Percentiles rank a stretch among this genome's conserved stretches.
Conservation (phyloP, 768 basidiomycete genomes). For the Boletus eberwhitei region DNA sequence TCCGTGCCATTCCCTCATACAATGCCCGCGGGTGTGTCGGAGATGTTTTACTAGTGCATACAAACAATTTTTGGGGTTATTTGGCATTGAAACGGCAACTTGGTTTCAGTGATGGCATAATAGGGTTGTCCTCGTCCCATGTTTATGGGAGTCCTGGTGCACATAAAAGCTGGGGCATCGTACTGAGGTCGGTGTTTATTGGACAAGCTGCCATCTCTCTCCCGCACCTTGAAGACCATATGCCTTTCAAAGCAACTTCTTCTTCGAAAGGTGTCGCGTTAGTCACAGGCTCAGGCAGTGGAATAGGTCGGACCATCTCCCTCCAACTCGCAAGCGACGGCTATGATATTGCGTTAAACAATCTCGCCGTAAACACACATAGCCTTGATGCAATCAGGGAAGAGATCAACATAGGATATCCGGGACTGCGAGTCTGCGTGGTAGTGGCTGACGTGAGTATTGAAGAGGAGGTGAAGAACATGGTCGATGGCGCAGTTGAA, state of each 20-base stretch:
- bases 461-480: constrained; percentile 31
- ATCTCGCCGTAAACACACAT: constrained; percentile 23
- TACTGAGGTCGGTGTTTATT: not conserved
- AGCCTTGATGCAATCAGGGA: constrained; percentile 13
- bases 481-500: constrained; percentile 26
- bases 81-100: no score
- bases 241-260: constrained; percentile 5
- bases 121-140: no score
- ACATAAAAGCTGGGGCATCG: not conserved
- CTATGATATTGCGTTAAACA: constrained; percentile 35
- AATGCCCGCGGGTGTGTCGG: no score
- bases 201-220: not conserved
- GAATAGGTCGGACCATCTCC: constrained; percentile 35
- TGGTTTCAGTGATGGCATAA: no score
- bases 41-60: no score
- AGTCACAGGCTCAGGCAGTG: constrained; percentile 31
- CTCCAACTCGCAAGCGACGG: constrained; percentile 36
- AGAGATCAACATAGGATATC: constrained; percentile 11
- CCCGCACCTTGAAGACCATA: not conserved
- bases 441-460: constrained; percentile 26
- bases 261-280: constrained; percentile 29
- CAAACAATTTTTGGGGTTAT: no score
- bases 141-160: not conserved
- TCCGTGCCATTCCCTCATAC: no score
- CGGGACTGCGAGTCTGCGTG: constrained; percentile 7